Base-by-base conservation (phyloP, 192 early-diverging fungal species). In the Linnemannia hyalina region DNA sequence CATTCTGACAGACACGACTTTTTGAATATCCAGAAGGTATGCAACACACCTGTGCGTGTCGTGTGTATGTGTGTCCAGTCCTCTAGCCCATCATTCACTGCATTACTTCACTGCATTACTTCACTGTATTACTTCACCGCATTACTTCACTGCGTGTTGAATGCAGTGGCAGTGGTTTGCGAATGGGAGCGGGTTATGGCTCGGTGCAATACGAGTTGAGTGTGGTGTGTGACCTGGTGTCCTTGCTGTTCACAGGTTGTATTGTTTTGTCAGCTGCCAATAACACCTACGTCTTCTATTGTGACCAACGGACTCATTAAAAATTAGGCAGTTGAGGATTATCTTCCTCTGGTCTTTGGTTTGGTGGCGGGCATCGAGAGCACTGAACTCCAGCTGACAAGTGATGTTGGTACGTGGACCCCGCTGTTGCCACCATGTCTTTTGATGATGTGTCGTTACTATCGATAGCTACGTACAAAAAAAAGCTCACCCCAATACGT, bases 11-110 rank as follows among this genome's bases (percentile, higher is more conserved):
- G 74, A 65, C 85, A 86, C 46, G 82, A 85, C 81, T 77, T 73
- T 76, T 85, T 83, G 89, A 93, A 84, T 90, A 85, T 79, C 71
- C 81, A 72, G 78, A 83, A 76, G 89, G 91, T 77, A 82, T 44
- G 90, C 15, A 41, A 18, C 4, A n/a, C 13, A 15, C 7, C 55
- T 20, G 54, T 11, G 55, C 4, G 16, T 57, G 60, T 26, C n/a
- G 57, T 60, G 57, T 3, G 23, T n/a, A 23, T 26, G 55, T 57
- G 55, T n/a, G n/a, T 54, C 16, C 22, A 35, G 15, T 16, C 52
- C 57, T 32, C 10, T n/a, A 3, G 26, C 60, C 32, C 29, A 4
- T 65, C 60, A 65, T 65, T 63, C 60, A 11, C 29, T 9, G 54
- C 55, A 20, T 52, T 16, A 52, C 1, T 40, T 49, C 47, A 26